Conservation (phyloP, 805 yeast species). For the Barnettozyma salicaria region DNA sequence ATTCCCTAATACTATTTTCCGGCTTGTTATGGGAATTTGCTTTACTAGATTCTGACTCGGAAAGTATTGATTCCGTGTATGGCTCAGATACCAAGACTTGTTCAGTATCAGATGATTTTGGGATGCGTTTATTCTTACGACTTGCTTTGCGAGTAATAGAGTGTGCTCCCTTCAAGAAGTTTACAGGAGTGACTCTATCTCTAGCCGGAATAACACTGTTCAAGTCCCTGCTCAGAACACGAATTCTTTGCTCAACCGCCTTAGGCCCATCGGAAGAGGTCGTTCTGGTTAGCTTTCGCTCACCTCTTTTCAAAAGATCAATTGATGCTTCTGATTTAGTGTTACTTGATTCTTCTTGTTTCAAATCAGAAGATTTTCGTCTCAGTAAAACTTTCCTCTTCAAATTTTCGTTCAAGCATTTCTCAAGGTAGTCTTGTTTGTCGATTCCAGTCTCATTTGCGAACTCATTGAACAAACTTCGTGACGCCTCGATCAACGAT, state of each 20-base stretch:
- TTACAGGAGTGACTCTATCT: conserved; percentile 15
- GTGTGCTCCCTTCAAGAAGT: neutral
- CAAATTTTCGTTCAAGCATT: conserved; percentile 27
- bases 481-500: conserved; percentile 39
- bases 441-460: conserved; percentile 29
- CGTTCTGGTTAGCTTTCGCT: conserved; percentile 2
- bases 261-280: conserved; percentile 2
- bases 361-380: conserved; percentile 3
- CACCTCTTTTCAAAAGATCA: conserved; percentile 5
- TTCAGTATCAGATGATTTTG: no score
- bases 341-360: neutral
- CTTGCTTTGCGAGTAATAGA: no score
- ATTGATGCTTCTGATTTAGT: neutral
- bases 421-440: conserved; percentile 15
- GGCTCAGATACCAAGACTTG: no score
- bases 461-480: conserved; percentile 38
- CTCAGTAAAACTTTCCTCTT: conserved; percentile 11
- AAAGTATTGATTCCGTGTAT: no score
- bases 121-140: no score
- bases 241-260: conserved; percentile 19
- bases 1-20: no score
- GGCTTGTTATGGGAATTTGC: no score
- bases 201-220: conserved; percentile 19
- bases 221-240: conserved; percentile 19
- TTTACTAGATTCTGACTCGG: no score